These are phyloP conservation scores for Ustanciosporium gigantosporum DNA, from an alignment of 1,284 basidiomycete genomes.

Conservation along the genomic window DNA sequence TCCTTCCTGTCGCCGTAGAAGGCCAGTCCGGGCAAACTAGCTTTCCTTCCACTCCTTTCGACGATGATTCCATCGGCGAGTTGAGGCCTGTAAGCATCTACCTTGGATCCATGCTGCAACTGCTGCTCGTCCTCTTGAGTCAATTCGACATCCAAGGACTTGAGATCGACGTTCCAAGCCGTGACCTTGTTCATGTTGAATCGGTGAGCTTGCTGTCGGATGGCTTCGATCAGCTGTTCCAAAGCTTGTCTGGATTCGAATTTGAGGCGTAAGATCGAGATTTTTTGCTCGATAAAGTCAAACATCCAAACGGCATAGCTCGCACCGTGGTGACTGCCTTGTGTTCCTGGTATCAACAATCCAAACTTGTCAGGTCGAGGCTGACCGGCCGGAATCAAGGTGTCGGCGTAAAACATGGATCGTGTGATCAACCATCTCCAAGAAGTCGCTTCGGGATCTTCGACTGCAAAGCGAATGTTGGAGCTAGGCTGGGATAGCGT, in stretches of 20 bases:
- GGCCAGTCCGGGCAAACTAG: conserved; percentile 21
- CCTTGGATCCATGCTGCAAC: conserved; percentile 2
- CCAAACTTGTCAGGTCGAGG: conserved; percentile 16
- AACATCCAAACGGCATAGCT: conserved; percentile 34
- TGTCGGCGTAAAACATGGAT: conserved; percentile 23
- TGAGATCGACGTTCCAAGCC: conserved; percentile 35
- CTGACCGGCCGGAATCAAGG: conserved; percentile 8
- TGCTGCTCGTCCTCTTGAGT: conserved; percentile 3
- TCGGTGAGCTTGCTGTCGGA: conserved; percentile 8
- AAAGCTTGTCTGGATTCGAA: conserved; percentile 4
- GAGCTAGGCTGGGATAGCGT: conserved; percentile 1
- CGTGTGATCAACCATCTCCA: conserved; percentile 37
- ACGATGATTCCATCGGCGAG: conserved; percentile 14
- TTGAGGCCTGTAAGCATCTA: conserved; percentile 1
- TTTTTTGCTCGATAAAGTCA: conserved; percentile 19
- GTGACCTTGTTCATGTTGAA: conserved; percentile 19
- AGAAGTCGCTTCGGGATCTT: conserved; percentile 29
- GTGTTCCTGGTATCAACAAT: conserved; percentile 2
- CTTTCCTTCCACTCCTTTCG: conserved; percentile 11
- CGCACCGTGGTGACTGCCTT: too few relatives aligned
- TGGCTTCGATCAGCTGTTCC: conserved; percentile 2
- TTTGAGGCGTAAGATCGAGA: conserved; percentile 15
- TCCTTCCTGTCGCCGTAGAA: conserved; percentile 19
- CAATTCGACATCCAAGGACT: conserved; percentile 7
- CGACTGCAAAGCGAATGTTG: conserved; percentile 18